Percentiles rank a stretch among this genome's conserved stretches.
Evolutionary conservation across 805 yeast species (phyloP).

Genomic region (Candida oleophila): DNA sequence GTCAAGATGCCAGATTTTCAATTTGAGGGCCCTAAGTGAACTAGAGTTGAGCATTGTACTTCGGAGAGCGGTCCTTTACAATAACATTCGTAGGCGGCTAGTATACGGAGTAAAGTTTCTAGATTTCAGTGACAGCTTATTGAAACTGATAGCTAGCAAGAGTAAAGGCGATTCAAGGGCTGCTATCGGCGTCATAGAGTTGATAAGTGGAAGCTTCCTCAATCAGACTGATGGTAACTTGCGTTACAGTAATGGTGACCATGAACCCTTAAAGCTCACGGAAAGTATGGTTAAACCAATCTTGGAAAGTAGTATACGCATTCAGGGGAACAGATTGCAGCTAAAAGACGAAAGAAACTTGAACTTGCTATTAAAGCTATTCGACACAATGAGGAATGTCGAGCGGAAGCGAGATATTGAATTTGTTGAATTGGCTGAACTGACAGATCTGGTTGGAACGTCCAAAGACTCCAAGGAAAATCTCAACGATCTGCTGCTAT

Average conservation of each 20-base stretch:
- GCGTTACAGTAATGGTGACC: background rate
- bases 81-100: constrained; percentile 25
- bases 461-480: too few species aligned
- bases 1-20: constrained; percentile 81
- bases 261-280: constrained; percentile 5
- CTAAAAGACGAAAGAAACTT: constrained; percentile 16
- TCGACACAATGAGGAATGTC: constrained; percentile 10
- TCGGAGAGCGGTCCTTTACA: constrained; percentile 51
- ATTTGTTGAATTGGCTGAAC: background rate
- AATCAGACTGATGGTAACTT: background rate
- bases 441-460: too few species aligned
- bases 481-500: too few species aligned
- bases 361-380: constrained; percentile 14
- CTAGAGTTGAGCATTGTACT: constrained; percentile 55
- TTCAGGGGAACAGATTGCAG: constrained; percentile 9
- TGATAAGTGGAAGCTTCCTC: constrained; percentile 17
- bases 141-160: constrained; percentile 14
- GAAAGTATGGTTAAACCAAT: background rate
- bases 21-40: constrained; percentile 51
- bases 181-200: constrained; percentile 32
- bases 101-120: constrained; percentile 11
- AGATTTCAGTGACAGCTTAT: constrained; percentile 12
- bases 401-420: background rate
- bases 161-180: constrained; percentile 34
- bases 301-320: constrained; percentile 9